These are phyloP conservation scores for Ananas comosus DNA, from an alignment of 176 grass and related monocot genomes.

Conservation along the genomic window DNA sequence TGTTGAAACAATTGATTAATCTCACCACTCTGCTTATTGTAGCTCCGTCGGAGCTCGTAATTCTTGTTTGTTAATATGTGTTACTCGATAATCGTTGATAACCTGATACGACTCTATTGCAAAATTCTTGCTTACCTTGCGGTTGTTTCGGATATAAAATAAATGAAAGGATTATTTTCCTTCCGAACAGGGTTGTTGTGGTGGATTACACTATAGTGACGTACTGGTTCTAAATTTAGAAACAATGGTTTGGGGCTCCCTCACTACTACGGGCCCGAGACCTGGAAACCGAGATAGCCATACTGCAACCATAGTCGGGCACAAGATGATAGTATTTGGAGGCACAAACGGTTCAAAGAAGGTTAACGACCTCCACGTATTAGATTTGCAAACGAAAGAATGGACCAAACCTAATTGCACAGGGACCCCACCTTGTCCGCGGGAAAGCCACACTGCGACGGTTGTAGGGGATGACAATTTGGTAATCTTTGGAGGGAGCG, in stretches of 20 bases:
- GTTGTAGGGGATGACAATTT: slow-evolving; percentile 38
- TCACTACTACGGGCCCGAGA: slow-evolving; percentile 58
- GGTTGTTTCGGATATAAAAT: background rate
- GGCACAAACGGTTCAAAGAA: slow-evolving; percentile 85
- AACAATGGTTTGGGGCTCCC: slow-evolving; percentile 73
- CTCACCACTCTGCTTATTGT: no score
- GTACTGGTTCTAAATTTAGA: slow-evolving; percentile 72
- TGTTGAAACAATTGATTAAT: no score
- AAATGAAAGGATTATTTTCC: background rate
- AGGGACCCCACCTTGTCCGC: slow-evolving; percentile 50
- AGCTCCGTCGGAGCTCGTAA: no score
- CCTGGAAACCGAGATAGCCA: slow-evolving; percentile 93
- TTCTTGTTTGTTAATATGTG: no score
- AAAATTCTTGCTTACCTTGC: background rate
- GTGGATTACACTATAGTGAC: slow-evolving; percentile 89
- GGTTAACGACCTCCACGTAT: slow-evolving; percentile 74
- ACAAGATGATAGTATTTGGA: slow-evolving; percentile 87
- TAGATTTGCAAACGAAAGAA: slow-evolving; percentile 72
- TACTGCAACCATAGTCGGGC: slow-evolving; percentile 41
- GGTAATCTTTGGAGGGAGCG: slow-evolving; percentile 85
- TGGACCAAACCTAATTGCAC: slow-evolving; percentile 63
- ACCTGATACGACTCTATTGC: no score
- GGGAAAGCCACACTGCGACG: slow-evolving; percentile 81
- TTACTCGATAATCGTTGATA: no score
- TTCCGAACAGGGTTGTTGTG: slow-evolving; percentile 75